Percentiles rank a stretch among this genome's conserved stretches.
Conservation (phyloP, 164 flowering plant genomes). For the Euptelea pleiosperma region DNA sequence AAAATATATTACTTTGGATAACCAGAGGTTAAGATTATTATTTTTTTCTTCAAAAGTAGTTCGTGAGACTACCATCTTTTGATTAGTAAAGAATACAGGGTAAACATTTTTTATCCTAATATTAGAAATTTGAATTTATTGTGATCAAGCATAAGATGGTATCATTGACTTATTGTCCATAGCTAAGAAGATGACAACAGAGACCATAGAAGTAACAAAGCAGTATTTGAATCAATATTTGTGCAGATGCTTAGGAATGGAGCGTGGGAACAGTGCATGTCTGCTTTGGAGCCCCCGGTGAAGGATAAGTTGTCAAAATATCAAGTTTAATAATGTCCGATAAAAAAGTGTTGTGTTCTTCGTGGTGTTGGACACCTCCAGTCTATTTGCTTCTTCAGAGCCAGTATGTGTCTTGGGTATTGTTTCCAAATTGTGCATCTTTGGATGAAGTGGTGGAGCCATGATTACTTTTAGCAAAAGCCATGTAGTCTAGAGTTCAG, state of each 20-base stretch:
- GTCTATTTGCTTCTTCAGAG: slow-evolving; percentile 9
- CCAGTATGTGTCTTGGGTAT: slow-evolving; percentile 9
- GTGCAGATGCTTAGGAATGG: slow-evolving; percentile 79
- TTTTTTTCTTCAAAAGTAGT: too few relatives aligned
- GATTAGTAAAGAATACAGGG: too few relatives aligned
- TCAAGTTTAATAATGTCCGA: slow-evolving; percentile 40
- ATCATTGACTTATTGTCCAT: too few relatives aligned
- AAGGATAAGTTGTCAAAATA: slow-evolving; percentile 72
- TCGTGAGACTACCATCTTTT: too few relatives aligned
- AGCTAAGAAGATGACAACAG: too few relatives aligned
- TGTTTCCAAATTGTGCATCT: slow-evolving; percentile 16
- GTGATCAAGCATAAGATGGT: too few relatives aligned
- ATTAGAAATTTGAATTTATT: not conserved
- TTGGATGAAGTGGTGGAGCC: slow-evolving; percentile 10
- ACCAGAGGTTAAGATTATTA: too few relatives aligned
- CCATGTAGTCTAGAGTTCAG: not conserved
- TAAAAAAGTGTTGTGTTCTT: not conserved
- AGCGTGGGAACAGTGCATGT: slow-evolving; percentile 96
- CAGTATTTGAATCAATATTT: slow-evolving; percentile 4
- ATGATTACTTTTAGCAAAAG: slow-evolving; percentile 8
- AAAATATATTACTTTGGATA: too few relatives aligned
- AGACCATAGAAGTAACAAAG: not conserved
- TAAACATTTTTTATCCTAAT: not conserved
- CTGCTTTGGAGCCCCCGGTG: slow-evolving; percentile 77
- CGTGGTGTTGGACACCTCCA: slow-evolving; percentile 5